These are phyloP conservation scores for Corrigiola litoralis DNA, from an alignment of 179 eudicot genomes.

Conservation along the genomic window DNA sequence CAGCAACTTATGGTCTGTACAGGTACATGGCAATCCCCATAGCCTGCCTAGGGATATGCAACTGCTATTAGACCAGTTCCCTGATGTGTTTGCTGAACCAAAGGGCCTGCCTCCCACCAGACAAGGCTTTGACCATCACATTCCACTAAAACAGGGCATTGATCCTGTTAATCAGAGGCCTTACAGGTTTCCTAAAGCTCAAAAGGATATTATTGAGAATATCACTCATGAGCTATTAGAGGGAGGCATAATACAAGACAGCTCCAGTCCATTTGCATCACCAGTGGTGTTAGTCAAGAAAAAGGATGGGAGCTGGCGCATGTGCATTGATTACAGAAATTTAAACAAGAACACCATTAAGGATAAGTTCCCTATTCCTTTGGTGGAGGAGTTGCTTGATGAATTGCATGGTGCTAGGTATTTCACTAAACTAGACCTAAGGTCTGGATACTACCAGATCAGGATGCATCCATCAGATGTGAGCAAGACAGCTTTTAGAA, in stretches of 20 bases:
- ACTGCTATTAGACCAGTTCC: too few relatives aligned
- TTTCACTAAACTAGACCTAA: background rate
- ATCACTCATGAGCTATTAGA: background rate
- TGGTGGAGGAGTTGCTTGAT: background rate
- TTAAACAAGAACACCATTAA: background rate
- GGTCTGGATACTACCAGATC: background rate
- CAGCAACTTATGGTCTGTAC: too few relatives aligned
- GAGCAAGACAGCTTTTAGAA: background rate
- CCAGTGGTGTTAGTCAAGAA: background rate
- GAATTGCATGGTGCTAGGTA: background rate
- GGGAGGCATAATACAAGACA: background rate
- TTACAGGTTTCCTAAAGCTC: background rate
- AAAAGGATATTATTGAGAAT: background rate
- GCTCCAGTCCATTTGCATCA: background rate
- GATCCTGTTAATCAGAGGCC: background rate
- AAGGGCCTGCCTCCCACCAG: background rate
- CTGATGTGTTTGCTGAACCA: background rate
- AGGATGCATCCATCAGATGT: background rate
- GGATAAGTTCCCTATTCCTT: background rate
- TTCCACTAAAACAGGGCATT: background rate
- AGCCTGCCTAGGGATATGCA: background rate
- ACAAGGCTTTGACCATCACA: background rate
- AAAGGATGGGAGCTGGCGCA: background rate
- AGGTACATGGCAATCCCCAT: too few relatives aligned
- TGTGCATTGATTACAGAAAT: too few relatives aligned